These are phyloP conservation scores for Gaeumannomyces sp. DNA, from an alignment of 2,329 filamentous ascomycete species.

Conservation along the genomic window DNA sequence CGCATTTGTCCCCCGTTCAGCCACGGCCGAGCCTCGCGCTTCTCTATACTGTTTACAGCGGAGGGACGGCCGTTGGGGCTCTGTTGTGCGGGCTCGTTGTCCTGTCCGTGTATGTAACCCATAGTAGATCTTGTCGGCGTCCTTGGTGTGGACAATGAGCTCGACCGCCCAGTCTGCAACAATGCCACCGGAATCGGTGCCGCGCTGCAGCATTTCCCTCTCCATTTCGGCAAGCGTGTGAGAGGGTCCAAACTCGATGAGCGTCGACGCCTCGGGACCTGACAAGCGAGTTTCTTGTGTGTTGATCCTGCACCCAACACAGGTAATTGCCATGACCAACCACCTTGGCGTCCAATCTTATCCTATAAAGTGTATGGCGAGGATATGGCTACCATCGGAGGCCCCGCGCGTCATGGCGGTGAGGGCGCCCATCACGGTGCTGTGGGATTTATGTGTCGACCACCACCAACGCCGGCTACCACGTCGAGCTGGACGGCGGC, in stretches of 20 bases:
- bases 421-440: constrained; percentile 80
- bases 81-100: constrained; percentile 60
- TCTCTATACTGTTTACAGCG: neutral
- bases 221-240: constrained; percentile 31
- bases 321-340: no score
- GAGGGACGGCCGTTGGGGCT: neutral
- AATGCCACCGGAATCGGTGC: constrained; percentile 18
- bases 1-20: neutral
- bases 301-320: constrained; percentile 25
- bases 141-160: constrained; percentile 19
- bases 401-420: constrained; percentile 83
- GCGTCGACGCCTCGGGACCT: constrained; percentile 19
- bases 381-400: no score
- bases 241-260: constrained; percentile 33
- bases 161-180: constrained; percentile 18
- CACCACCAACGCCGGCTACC: constrained; percentile 89
- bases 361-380: no score
- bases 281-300: constrained; percentile 29
- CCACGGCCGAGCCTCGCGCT: neutral
- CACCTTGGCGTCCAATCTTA: no score
- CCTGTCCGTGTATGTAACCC: constrained; percentile 44
- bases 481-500: constrained; percentile 83
- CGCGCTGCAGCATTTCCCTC: constrained; percentile 25
- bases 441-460: constrained; percentile 88
- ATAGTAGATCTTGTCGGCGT: constrained; percentile 21